Evolutionary conservation across 2,329 filamentous ascomycete species (phyloP).

Genomic region (Chrysosporium queenslandicum): DNA sequence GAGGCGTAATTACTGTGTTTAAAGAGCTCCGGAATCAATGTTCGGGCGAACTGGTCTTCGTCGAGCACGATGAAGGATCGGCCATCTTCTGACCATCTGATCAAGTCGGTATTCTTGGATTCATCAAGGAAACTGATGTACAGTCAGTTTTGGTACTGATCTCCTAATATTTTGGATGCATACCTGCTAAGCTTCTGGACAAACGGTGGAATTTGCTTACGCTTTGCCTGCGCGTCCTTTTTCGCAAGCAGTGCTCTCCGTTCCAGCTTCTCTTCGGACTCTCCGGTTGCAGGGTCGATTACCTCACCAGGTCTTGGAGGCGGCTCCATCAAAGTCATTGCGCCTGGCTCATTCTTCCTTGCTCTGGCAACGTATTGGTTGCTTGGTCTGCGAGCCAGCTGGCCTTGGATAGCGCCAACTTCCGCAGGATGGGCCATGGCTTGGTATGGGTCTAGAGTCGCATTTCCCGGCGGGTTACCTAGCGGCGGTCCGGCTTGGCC

Average conservation of each 20-base stretch:
- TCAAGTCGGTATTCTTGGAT: conserved; percentile 83
- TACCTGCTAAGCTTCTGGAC: conserved; percentile 97
- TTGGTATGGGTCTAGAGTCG: conserved; percentile 36
- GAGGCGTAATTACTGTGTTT: conserved; percentile 73
- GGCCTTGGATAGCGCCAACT: conserved; percentile 38
- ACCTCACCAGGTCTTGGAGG: conserved; percentile 33
- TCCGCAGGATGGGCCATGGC: conserved; percentile 32
- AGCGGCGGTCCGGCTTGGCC: conserved; percentile 29
- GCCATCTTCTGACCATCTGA: conserved; percentile 92
- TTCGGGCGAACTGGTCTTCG: conserved; percentile 78
- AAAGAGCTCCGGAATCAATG: conserved; percentile 63
- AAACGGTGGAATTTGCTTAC: conserved; percentile 94
- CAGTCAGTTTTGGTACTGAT: no score
- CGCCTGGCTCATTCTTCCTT: conserved; percentile 30
- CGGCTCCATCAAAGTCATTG: conserved; percentile 24
- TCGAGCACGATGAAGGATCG: conserved; percentile 95
- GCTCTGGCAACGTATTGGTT: conserved; percentile 33
- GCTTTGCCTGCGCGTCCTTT: conserved; percentile 75
- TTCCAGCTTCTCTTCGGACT: conserved; percentile 70
- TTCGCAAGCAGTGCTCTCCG: conserved; percentile 71
- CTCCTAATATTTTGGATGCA: no score
- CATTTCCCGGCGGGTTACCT: conserved; percentile 19
- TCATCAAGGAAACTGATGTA: conserved; percentile 96
- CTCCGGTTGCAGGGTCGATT: conserved; percentile 28
- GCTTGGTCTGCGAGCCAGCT: conserved; percentile 34